phyloP scores from a whole-genome alignment of 495 filamentous ascomycete genomes.

The Daldinia bambusicola region DNA sequence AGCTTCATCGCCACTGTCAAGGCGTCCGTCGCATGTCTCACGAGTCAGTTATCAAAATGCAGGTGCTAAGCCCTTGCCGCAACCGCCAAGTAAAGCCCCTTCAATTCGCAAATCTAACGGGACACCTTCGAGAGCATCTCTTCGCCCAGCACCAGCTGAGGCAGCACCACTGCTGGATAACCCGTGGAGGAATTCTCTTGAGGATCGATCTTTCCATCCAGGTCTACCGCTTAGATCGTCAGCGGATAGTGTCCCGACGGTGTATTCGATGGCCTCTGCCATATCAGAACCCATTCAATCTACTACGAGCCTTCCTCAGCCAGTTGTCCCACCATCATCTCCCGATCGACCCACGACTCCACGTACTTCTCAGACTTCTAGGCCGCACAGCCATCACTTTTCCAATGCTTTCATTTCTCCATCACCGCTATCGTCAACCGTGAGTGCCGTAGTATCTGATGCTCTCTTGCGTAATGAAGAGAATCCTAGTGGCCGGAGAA shows the following conservation, averaged over 20 bases:
- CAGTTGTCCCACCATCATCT: conserved; percentile 34
- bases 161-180: conserved; percentile 50
- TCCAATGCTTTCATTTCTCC: conserved; percentile 56
- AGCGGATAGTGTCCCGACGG: conserved; percentile 52
- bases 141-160: conserved; percentile 32
- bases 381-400: conserved; percentile 51
- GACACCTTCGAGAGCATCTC: conserved; percentile 33
- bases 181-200: conserved; percentile 48
- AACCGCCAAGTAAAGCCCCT: conserved; percentile 37
- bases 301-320: conserved; percentile 32
- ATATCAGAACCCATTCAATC: conserved; percentile 46
- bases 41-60: conserved; percentile 50
- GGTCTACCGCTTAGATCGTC: conserved; percentile 50
- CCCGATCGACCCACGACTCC: conserved; percentile 48
- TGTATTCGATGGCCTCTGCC: conserved; percentile 47
- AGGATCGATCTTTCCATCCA: conserved; percentile 40
- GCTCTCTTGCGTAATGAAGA: conserved; percentile 53
- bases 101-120: conserved; percentile 30
- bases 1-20: conserved; percentile 38
- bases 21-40: conserved; percentile 52
- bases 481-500: conserved; percentile 44
- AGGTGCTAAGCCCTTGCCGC: conserved; percentile 36
- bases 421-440: conserved; percentile 59
- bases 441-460: conserved; percentile 59
- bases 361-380: conserved; percentile 43